A percentile compares a stretch with the other conserved stretches of the same genome.
Conservation (phyloP, 805 yeast species). For the Candida coleopterorum region DNA sequence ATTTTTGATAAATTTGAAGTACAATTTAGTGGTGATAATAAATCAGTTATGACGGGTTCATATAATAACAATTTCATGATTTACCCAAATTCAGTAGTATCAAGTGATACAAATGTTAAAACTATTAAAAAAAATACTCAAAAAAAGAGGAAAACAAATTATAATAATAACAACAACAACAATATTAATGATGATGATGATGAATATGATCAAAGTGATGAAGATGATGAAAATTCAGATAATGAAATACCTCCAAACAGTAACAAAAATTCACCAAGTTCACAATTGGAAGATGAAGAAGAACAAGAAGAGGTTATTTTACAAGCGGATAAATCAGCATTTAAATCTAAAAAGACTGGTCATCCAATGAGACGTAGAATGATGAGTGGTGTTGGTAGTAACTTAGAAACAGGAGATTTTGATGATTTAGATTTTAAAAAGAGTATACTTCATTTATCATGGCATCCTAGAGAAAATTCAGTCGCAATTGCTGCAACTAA, state of each 20-base stretch:
- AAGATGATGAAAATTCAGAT: conserved; percentile 20
- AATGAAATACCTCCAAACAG: conserved; percentile 22
- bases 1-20: conserved; percentile 98
- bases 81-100: conserved; percentile 68
- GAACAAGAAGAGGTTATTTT: conserved; percentile 62
- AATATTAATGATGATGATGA: conserved; percentile 28
- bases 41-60: conserved; percentile 92
- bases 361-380: conserved; percentile 42
- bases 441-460: conserved; percentile 88
- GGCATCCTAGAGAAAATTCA: conserved; percentile 97
- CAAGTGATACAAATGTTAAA: conserved; percentile 2
- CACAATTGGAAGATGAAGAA: conserved; percentile 26
- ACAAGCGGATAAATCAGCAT: conserved; percentile 97
- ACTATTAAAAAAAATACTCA: conserved; percentile 10
- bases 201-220: conserved; percentile 39
- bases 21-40: conserved; percentile 88
- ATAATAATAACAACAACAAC: conserved; percentile 6
- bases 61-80: conserved; percentile 96
- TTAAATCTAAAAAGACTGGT: conserved; percentile 68
- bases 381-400: conserved; percentile 43
- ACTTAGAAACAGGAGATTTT: conserved; percentile 44
- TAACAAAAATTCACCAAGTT: conserved; percentile 25
- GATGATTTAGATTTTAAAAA: conserved; percentile 90
- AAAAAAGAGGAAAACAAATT: conserved; percentile 10
- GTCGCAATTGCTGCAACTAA: conserved; percentile 99